Base-by-base conservation (phyloP, 768 basidiomycete species). In the Auriscalpium vulgare region DNA sequence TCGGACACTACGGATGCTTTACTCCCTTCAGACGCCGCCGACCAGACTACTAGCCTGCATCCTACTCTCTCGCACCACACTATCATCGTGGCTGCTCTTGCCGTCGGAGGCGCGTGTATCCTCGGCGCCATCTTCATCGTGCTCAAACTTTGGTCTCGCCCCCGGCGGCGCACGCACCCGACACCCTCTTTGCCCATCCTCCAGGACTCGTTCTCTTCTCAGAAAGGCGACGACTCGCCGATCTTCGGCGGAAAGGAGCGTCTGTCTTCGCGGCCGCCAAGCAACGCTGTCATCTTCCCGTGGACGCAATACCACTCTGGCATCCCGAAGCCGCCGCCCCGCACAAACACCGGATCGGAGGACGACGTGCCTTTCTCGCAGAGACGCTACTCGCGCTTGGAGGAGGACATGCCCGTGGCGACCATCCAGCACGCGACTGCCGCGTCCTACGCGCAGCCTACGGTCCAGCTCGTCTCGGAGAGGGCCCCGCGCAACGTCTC, bases 211-310 rank as follows among this genome's bases (percentile, higher is more conserved):
- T 78, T 74, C 57, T 67, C 75, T 11, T 77, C 79, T 23, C 74
- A 76, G 44, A 68, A 67, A 48, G 74, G 72, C 8, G 79, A 83
- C 54, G 83, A 83, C 23, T 88, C 87, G 2, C 86, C 85, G 23
- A 70, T 89, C 37, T 90, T 91, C 62, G 87, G 88, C n/a, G 87
- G 88, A 2, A 82, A 83, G 62, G 87, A 89, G 45, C 69, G 78
- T 37, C 78, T 80, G 3, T 78, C 81, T 1, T 71, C 61, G 14
- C 57, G 66, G 21, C 72, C 72, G n/a, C 71, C 69, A 11, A 68
- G 66, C 53, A 74, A 76, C 47, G 74, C 70, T 8, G 73, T 77
- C 7, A 66, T 75, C 16, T 85, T 81, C 78, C 75, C 75, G 50
- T 72, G 71, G 71, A 68, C 68, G 43, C 67, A 69, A 53, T 72